These are phyloP conservation scores for Aspergillus amoenus DNA, from an alignment of 2,329 filamentous ascomycete species.

Conservation along the genomic window DNA sequence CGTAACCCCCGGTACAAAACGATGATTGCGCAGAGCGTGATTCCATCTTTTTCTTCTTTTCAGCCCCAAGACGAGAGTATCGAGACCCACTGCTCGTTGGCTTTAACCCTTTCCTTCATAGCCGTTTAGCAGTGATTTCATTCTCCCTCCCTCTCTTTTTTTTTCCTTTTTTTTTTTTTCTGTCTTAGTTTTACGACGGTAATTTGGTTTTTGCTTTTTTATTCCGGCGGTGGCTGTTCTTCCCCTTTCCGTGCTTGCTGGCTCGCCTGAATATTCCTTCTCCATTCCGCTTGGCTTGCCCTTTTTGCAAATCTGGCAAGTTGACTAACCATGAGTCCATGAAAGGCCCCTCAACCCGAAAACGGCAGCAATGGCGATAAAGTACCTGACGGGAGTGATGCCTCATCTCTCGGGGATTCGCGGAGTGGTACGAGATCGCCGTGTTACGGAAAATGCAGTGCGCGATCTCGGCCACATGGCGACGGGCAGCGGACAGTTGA, in stretches of 20 bases:
- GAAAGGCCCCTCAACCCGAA: background rate
- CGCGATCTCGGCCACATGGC: conserved; percentile 24
- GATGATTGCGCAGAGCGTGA: background rate
- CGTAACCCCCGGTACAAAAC: too few species aligned
- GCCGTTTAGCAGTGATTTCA: background rate
- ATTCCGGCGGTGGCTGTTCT: background rate
- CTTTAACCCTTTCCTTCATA: conserved; percentile 8
- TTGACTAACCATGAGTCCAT: conserved; percentile 2
- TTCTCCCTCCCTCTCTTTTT: background rate
- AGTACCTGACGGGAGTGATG: conserved; percentile 4
- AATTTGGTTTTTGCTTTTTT: background rate
- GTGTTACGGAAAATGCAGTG: conserved; percentile 15
- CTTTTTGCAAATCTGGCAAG: conserved; percentile 5
- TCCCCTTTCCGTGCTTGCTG: background rate
- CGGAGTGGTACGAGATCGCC: conserved; percentile 21
- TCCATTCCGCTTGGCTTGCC: background rate
- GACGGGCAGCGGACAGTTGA: conserved; percentile 19
- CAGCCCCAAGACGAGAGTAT: conserved; percentile 18
- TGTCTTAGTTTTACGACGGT: background rate
- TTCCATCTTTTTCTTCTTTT: conserved; percentile 11
- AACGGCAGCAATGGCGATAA: background rate
- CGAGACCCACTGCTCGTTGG: conserved; percentile 11
- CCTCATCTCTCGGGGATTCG: conserved; percentile 10
- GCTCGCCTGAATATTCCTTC: background rate
- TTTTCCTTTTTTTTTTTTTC: background rate